These are phyloP conservation scores for Moesziomyces sp. DNA, from an alignment of 1,284 basidiomycete genomes.

Conservation along the genomic window DNA sequence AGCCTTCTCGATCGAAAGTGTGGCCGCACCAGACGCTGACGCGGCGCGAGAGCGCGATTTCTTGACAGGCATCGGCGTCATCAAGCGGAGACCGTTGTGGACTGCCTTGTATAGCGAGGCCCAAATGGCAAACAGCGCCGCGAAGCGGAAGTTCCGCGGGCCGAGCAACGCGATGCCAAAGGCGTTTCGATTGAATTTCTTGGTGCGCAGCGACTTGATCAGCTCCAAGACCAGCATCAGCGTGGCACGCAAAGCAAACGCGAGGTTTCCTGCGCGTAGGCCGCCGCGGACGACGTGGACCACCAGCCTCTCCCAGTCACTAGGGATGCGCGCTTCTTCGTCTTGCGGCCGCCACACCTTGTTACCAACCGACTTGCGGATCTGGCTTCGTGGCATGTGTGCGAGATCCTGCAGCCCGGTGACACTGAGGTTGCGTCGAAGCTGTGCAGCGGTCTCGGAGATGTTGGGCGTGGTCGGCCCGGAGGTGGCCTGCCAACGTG, in stretches of 20 bases:
- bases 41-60: constrained; percentile 21
- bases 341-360: constrained; percentile 66
- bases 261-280: constrained; percentile 56
- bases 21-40: constrained; percentile 5
- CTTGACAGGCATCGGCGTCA: constrained; percentile 52
- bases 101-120: constrained; percentile 64
- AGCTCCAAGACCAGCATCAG: constrained; percentile 60
- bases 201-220: constrained; percentile 57
- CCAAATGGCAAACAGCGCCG: constrained; percentile 61
- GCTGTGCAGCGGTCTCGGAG: constrained; percentile 58
- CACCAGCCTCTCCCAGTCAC: constrained; percentile 64
- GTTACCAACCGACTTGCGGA: constrained; percentile 57
- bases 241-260: constrained; percentile 59
- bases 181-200: constrained; percentile 36
- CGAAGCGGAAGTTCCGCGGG: constrained; percentile 60
- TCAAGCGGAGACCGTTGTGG: constrained; percentile 61
- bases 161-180: constrained; percentile 52
- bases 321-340: constrained; percentile 57
- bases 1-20: constrained; percentile 16
- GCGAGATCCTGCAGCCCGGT: constrained; percentile 60
- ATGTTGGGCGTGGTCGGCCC: constrained; percentile 62
- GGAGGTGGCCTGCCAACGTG: constrained; percentile 31
- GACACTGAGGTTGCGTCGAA: constrained; percentile 61
- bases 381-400: constrained; percentile 50
- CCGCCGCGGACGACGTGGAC: constrained; percentile 63